Conservation (phyloP, 2,329 filamentous ascomycete genomes). For the Alternaria incomplexa region DNA sequence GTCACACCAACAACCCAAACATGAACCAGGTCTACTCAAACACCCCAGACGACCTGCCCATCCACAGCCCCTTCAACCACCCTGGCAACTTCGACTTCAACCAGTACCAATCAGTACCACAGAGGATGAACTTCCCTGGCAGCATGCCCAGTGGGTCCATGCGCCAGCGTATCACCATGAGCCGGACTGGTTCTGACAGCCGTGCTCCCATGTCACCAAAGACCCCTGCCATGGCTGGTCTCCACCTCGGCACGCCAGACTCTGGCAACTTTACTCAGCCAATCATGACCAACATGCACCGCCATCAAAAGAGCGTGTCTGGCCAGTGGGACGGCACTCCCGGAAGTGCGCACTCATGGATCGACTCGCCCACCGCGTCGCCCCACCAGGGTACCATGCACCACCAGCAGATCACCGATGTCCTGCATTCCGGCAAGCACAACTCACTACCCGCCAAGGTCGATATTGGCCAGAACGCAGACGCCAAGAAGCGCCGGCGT, state of each 20-base stretch:
- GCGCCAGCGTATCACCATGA: constrained; percentile 55
- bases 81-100: constrained; percentile 72
- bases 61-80: constrained; percentile 86
- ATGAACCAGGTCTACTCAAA: constrained; percentile 81
- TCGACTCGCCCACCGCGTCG: constrained; percentile 87
- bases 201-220: constrained; percentile 86
- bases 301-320: constrained; percentile 83
- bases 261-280: constrained; percentile 78
- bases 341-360: constrained; percentile 81
- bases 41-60: constrained; percentile 88
- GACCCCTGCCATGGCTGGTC: constrained; percentile 74
- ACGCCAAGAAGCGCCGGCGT: constrained; percentile 89
- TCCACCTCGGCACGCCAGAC: constrained; percentile 75
- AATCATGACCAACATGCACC: constrained; percentile 71
- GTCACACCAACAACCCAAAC: constrained; percentile 60
- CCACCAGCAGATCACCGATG: constrained; percentile 82
- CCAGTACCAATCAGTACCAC: constrained; percentile 74
- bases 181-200: constrained; percentile 69
- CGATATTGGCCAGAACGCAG: constrained; percentile 73
- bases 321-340: constrained; percentile 90
- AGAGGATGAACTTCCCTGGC: constrained; percentile 53
- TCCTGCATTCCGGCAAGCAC: constrained; percentile 81
- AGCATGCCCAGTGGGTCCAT: constrained; percentile 43
- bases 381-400: constrained; percentile 72
- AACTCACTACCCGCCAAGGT: constrained; percentile 91